phyloP scores from a whole-genome alignment of 2,329 filamentous ascomycete genomes.

The Aspergillus cejpii region DNA sequence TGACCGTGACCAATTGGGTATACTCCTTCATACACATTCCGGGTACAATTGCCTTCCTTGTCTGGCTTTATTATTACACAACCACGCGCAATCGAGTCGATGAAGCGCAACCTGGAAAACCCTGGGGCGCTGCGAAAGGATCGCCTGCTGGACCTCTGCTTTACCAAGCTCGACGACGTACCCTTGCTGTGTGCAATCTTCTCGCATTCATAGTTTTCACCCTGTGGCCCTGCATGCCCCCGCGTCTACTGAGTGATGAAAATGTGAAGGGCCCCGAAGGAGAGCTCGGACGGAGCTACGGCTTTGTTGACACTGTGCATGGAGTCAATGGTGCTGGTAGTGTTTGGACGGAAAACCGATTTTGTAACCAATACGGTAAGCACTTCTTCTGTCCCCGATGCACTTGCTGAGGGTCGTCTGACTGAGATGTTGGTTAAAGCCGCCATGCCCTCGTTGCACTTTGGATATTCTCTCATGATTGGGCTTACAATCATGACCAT shows the following conservation, averaged over 20 bases:
- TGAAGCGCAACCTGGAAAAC: conserved; percentile 36
- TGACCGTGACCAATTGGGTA: conserved; percentile 64
- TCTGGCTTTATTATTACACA: conserved; percentile 63
- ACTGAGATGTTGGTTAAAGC: conserved; percentile 36
- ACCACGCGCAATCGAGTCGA: conserved; percentile 52
- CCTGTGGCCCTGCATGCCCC: conserved; percentile 56
- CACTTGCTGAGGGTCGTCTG: background rate
- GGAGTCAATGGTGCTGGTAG: conserved; percentile 54
- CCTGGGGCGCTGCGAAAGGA: conserved; percentile 31
- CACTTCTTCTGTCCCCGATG: conserved; percentile 3
- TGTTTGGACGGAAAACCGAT: conserved; percentile 65
- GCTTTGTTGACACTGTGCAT: conserved; percentile 56
- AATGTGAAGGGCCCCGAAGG: conserved; percentile 51
- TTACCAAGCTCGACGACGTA: conserved; percentile 51
- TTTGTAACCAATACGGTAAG: conserved; percentile 68
- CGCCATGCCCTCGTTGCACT: conserved; percentile 69
- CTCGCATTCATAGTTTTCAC: conserved; percentile 56
- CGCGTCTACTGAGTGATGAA: conserved; percentile 50
- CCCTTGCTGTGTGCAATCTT: conserved; percentile 54
- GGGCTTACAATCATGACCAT: conserved; percentile 62
- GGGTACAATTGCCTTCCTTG: conserved; percentile 63
- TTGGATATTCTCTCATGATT: conserved; percentile 67
- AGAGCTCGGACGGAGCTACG: conserved; percentile 53
- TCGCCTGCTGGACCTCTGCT: conserved; percentile 46
- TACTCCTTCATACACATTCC: conserved; percentile 76